These are phyloP conservation scores for Cercospora beticola DNA, from an alignment of 2,329 filamentous ascomycete genomes.

Conservation along the genomic window DNA sequence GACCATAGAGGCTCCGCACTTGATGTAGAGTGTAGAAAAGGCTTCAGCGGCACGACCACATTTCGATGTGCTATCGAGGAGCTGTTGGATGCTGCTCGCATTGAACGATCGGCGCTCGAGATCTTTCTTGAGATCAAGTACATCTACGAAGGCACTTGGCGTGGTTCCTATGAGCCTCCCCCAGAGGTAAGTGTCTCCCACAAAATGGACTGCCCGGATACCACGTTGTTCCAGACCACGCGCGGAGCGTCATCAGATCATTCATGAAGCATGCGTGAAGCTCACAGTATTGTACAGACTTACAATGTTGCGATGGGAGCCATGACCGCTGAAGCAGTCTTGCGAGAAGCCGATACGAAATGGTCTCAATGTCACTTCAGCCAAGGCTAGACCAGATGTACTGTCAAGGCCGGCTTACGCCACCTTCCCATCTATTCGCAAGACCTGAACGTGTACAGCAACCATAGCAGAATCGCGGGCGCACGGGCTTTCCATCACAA, in stretches of 20 bases:
- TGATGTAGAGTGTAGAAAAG: conserved; percentile 17
- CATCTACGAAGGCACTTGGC: conserved; percentile 17
- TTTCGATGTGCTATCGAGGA: conserved; percentile 17
- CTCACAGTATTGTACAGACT: conserved; percentile 2
- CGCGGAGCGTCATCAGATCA: background rate
- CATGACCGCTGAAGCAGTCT: background rate
- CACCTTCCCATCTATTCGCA: background rate
- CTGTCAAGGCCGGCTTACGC: background rate
- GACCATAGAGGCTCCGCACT: conserved; percentile 13
- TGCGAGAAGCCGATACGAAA: conserved; percentile 10
- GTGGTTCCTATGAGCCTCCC: conserved; percentile 6
- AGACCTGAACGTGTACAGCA: background rate
- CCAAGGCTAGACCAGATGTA: background rate
- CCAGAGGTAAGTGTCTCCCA: conserved; percentile 5
- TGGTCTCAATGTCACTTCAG: conserved; percentile 11
- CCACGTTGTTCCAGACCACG: background rate
- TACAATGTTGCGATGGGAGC: conserved; percentile 12
- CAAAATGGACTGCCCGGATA: background rate
- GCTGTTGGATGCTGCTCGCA: conserved; percentile 14
- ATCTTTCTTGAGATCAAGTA: conserved; percentile 19
- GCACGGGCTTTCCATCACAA: background rate
- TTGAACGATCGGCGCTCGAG: background rate
- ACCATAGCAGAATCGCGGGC: background rate
- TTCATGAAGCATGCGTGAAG: background rate
- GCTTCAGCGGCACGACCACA: conserved; percentile 19